phyloP scores from a whole-genome alignment of 129 eudicot genomes.

The Arctium minus region DNA sequence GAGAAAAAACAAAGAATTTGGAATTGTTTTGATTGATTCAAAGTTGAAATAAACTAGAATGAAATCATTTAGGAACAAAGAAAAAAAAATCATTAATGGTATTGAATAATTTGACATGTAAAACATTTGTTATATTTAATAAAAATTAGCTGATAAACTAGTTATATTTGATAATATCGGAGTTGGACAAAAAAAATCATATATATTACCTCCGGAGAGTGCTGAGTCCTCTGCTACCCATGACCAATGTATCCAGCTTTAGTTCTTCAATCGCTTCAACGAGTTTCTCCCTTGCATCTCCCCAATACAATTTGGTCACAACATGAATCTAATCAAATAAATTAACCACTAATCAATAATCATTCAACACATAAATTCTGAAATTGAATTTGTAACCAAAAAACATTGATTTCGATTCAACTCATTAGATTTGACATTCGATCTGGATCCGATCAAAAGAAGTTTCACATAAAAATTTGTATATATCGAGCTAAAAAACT shows the following conservation, averaged over 20 bases:
- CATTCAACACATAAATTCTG: background rate
- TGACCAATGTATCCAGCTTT: constrained; percentile 76
- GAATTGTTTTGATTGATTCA: no score
- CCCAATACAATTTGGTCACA: constrained; percentile 83
- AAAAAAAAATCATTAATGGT: no score
- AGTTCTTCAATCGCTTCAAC: constrained; percentile 63
- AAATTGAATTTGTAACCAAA: background rate
- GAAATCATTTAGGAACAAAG: no score
- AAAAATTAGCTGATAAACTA: no score
- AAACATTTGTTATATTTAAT: no score
- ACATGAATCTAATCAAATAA: constrained; percentile 43
- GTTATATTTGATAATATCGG: no score
- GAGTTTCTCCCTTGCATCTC: constrained; percentile 90
- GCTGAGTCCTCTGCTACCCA: constrained; percentile 88
- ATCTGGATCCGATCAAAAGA: background rate
- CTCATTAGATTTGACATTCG: background rate
- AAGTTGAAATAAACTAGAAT: no score
- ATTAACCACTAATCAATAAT: background rate
- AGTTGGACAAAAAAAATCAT: background rate
- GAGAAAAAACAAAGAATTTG: no score
- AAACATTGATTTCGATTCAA: background rate
- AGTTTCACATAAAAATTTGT: background rate
- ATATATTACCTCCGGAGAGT: constrained; percentile 52
- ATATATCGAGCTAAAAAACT: background rate
- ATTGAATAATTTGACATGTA: no score